Base-by-base conservation (phyloP, 2,329 filamentous ascomycete genomes). In the Pseudogymnoascus sp. region DNA sequence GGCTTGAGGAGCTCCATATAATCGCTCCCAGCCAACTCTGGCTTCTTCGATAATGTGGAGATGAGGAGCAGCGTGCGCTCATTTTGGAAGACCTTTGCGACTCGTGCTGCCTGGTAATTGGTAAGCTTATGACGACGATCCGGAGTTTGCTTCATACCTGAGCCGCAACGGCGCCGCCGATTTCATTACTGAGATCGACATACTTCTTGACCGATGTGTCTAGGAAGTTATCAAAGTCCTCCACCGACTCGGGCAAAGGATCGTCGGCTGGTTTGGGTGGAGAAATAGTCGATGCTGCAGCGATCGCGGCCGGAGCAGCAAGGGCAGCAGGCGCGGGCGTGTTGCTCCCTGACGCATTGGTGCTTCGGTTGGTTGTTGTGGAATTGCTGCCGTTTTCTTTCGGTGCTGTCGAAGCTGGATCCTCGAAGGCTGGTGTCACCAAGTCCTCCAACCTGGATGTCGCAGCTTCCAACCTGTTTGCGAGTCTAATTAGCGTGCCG, bases 391-490 rank as follows among this genome's bases (percentile, higher is more conserved):
- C 75, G 30, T 77, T 74, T 65, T 81, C 77, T 66, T 78, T 79
- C 71, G 78, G 82, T 71, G 77, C 74, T 65, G 81, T 77, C 66
- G 78, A 79, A 71, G 78, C 82, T 71, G 77, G 81, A 2, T 82
- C 75, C 68, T 89, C 87, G 68, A 84, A 78, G 62, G 83, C 85
- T 14, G 91, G 88, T 67, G 90, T 86, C 52, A 94, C 93, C 72
- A 99, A 96, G 75, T 99, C 94, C 79, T 99, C 94, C 62, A 99
- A 85, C 64, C 94, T 88, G 67, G 92, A 94, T 60, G 94, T 99
- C 39, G 94, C 94, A 75, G 94, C 94, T 82, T 99, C 94, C 69
- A 99, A 89, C 78, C 94, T 99, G 74, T 68, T 67, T 62, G 80
- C 72, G 33, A 72, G 65, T 42, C 12, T 58, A 23, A 14, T 41